Evolutionary conservation across 2,329 filamentous ascomycete genomes (phyloP), one percentile per base, ranked within the genome.

Genomic region (Fusarium armeniacum): DNA sequence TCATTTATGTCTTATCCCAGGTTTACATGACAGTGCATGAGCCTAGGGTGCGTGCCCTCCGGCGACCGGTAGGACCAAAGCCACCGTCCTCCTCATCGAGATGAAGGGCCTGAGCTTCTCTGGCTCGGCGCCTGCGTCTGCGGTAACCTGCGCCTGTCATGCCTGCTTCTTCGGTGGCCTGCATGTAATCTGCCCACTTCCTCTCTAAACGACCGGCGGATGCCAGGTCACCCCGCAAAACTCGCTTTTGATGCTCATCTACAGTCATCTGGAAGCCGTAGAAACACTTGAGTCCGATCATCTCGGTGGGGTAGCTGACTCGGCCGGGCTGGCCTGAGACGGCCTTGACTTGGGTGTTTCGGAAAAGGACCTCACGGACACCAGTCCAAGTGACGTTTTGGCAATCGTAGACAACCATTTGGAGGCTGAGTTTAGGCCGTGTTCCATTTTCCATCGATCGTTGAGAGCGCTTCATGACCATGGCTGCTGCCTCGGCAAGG

Each of bases 251-350:
- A 79, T 98, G 95, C 78, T 98, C 94, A 71, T 98, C 92, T 6
- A 98, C 94, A 0, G 94, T 98, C 81, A 93, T 93, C 81, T 98
- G 95, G 88, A 93, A 98, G 43, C 92, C 93, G 78, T 97, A 97
- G 82, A 95, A 98, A 80, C 94, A 97, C 79, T 97, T 98, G 44
- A 98, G 85, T 8, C 89, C 85, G 63, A 98, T 93, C 60, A 97
- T 88, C 76, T 97, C 91, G 1, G 89, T 87, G 0, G 93, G 92
- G 73, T 90, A 94, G 0, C 86, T 86, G 12, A 84, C 72, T 49
- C 73, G 75, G 33, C 74, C 76, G 16, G 80, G 76, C 24, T 80
- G 77, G 12, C 78, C 79, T 24, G 78, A 65, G 5, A 84, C 83
- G 18, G 86, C 86, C 32, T 86, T 87, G 45, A 93, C 84, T 74